Conservation (phyloP, 352 stramenopile genomes). For the Globisporangium irregulare region DNA sequence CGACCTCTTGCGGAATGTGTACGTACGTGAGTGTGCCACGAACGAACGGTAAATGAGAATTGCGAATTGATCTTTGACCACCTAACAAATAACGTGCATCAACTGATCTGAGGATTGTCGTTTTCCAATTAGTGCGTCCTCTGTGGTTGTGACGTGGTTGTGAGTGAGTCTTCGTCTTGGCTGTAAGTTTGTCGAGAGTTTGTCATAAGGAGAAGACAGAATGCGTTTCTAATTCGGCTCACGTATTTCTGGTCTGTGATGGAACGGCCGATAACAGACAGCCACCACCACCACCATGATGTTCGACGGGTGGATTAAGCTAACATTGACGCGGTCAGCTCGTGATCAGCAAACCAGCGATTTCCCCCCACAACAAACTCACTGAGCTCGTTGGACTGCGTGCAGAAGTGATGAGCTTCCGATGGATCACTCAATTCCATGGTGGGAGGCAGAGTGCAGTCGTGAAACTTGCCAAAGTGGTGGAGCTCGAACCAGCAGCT, state of each 20-base stretch:
- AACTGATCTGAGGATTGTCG: background rate
- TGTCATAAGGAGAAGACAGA: background rate
- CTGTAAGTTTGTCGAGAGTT: background rate
- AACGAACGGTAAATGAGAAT: background rate
- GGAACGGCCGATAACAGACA: background rate
- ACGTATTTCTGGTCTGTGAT: background rate
- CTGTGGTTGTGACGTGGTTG: background rate
- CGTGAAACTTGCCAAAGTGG: background rate
- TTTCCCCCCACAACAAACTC: background rate
- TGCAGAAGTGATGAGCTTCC: background rate
- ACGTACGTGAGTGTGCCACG: background rate
- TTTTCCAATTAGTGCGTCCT: background rate
- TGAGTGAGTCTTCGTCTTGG: no score
- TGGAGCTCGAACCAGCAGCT: background rate
- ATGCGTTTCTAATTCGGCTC: background rate
- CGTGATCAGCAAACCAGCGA: background rate
- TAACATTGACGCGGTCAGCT: background rate
- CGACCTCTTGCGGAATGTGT: background rate
- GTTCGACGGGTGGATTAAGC: background rate
- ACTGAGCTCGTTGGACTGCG: background rate
- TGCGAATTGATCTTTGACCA: background rate
- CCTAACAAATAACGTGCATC: background rate
- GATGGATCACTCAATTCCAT: background rate
- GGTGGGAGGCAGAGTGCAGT: background rate
- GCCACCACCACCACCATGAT: background rate